Evolutionary conservation across 768 basidiomycete genomes (phyloP).

Genomic region (Ephemerocybe angulata): DNA sequence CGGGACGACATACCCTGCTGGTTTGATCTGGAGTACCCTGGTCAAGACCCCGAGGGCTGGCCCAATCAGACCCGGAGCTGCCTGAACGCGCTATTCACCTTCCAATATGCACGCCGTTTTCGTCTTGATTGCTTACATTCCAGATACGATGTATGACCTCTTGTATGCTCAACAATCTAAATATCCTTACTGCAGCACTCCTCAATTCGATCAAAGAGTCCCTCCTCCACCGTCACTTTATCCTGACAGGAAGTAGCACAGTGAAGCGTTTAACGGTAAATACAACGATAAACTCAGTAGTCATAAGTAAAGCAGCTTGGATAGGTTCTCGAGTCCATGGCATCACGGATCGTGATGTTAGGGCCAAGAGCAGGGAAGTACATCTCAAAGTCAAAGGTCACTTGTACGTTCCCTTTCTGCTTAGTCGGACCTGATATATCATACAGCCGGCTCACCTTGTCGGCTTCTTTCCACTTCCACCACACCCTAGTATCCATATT

Average conservation of each 20-base stretch:
- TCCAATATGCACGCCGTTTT: too few relatives aligned
- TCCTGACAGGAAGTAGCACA: too few relatives aligned
- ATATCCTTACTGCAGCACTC: too few relatives aligned
- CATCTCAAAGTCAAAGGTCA: slow-evolving; percentile 5
- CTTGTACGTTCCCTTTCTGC: background rate
- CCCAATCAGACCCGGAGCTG: background rate
- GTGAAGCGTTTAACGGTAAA: too few relatives aligned
- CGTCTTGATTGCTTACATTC: too few relatives aligned
- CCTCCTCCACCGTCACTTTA: too few relatives aligned
- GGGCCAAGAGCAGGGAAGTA: slow-evolving; percentile 5
- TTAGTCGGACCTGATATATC: slow-evolving; percentile 6
- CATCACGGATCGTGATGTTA: slow-evolving; percentile 2
- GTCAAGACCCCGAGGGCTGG: background rate
- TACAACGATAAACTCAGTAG: background rate
- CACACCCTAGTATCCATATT: slow-evolving; percentile 9
- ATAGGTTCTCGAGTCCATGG: background rate
- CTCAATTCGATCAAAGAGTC: too few relatives aligned
- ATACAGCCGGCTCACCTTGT: background rate
- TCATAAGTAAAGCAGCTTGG: slow-evolving; percentile 2
- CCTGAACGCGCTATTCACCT: too few relatives aligned
- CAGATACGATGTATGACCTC: too few relatives aligned
- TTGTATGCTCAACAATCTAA: too few relatives aligned
- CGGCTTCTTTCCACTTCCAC: slow-evolving; percentile 8
- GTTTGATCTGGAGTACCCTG: background rate
- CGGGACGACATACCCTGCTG: background rate